A percentile compares a stretch with the other conserved stretches of the same genome.
Conservation (phyloP, 352 stramenopile genomes). For the Blastocystis hominis region DNA sequence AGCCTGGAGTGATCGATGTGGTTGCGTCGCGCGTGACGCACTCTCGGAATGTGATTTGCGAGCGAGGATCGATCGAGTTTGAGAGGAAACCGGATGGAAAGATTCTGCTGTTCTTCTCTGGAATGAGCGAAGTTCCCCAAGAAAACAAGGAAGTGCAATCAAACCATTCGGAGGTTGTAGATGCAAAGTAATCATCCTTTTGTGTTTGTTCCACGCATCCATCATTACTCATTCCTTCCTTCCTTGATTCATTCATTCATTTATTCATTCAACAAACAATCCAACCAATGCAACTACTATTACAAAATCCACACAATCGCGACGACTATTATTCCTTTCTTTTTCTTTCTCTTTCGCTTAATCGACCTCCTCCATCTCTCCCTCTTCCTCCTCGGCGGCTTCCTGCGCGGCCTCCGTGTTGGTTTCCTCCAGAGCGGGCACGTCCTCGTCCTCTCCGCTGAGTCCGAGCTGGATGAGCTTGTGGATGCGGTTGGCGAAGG, state of each 20-base stretch:
- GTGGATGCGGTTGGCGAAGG: conserved; percentile 96
- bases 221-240: background rate
- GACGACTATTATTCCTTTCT: background rate
- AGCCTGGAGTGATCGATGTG: background rate
- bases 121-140: no score
- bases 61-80: background rate
- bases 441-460: conserved; percentile 84
- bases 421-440: conserved; percentile 82
- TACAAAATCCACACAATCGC: background rate
- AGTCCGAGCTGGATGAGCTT: conserved; percentile 96
- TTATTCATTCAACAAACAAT: conserved; percentile 61
- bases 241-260: background rate
- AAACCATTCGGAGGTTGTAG: no score
- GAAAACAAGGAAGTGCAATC: no score
- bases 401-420: conserved; percentile 85
- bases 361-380: background rate
- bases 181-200: no score
- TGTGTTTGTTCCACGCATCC: background rate
- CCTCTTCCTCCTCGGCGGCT: background rate
- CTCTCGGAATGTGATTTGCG: background rate
- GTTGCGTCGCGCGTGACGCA: background rate
- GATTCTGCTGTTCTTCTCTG: no score
- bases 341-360: background rate
- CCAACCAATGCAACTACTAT: conserved; percentile 64
- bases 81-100: no score